Base-by-base conservation (phyloP, 1,284 basidiomycete genomes). In the Apiotrichum veenhuisii region DNA sequence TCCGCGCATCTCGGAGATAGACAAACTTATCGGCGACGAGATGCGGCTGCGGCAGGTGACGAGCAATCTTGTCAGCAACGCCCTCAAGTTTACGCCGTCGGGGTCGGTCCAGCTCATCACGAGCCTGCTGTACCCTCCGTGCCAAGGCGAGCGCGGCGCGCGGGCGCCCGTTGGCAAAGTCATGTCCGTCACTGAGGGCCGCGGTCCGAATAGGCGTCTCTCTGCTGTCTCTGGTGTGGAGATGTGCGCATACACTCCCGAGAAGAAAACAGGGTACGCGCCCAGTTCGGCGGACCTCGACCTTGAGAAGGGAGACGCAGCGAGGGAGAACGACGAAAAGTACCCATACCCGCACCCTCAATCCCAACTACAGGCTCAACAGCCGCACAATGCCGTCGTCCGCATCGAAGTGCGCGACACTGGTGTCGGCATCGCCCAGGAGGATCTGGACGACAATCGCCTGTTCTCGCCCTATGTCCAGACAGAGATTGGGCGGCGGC, bases 391-490 rank as follows among this genome's bases (percentile, higher is more conserved):
- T 46, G 75, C 65, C 37, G 69, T 91, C 38, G 86, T 91, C 15
- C 80, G 89, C 56, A 87, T 91, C 42, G 89, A 91, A 71, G 82
- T 92, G 7, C 81, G 82, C 10, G 89, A 91, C 72, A 91, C 89
- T 0, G 89, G 90, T 26, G 84, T 80, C 61, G 91, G 88, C 2
- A 87, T 92, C 63, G 81, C 81, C 40, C 70, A 80, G 45, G 80
- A 80, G 64, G 91, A 93, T 72, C 85, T 93, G 75, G 79, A 82
- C 0, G 83, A 87, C 49, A 69, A 72, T 46, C 69, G 69, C 4
- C 59, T 76, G 17, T 76, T 76, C 68, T 74, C 74, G 37, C 72
- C 74, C 1, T 76, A 74, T 56, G 70, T 75, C 23, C 74, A 78
- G 55, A 80, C 78, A 10, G 78, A 79, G 54, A 77, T 79, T 49